Conservation (phyloP, 2,329 filamentous ascomycete species). For the Dothistroma septosporum region DNA sequence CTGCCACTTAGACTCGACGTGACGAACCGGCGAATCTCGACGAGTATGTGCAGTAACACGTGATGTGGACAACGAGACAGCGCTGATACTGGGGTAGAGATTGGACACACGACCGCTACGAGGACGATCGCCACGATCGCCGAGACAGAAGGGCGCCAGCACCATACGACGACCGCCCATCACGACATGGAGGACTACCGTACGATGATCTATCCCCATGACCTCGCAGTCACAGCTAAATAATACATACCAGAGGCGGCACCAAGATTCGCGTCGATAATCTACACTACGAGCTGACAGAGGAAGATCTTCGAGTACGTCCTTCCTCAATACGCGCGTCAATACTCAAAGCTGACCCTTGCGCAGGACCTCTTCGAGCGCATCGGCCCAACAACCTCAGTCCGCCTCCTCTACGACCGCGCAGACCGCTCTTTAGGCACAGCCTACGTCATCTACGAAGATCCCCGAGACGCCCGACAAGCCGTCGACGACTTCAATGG, state of each 20-base stretch:
- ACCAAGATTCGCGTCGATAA: slow-evolving; percentile 78
- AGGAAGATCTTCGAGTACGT: slow-evolving; percentile 44
- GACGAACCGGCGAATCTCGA: slow-evolving; percentile 55
- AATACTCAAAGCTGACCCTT: slow-evolving; percentile 7
- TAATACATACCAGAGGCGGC: slow-evolving; percentile 18
- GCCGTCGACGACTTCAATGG: slow-evolving; percentile 81
- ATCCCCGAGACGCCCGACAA: slow-evolving; percentile 63
- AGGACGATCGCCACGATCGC: slow-evolving; percentile 31
- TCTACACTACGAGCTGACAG: slow-evolving; percentile 84
- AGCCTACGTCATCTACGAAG: slow-evolving; percentile 77
- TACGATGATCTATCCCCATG: slow-evolving; percentile 5
- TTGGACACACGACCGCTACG: slow-evolving; percentile 68
- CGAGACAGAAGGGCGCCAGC: slow-evolving; percentile 16
- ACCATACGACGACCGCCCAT: slow-evolving; percentile 21
- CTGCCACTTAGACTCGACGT: slow-evolving; percentile 31
- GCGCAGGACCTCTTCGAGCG: slow-evolving; percentile 72
- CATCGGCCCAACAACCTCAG: slow-evolving; percentile 66
- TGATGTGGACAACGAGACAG: slow-evolving; percentile 4
- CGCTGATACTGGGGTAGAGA: slow-evolving; percentile 53
- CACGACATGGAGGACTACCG: slow-evolving; percentile 13
- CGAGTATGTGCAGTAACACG: slow-evolving; percentile 49
- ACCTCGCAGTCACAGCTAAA: neutral
- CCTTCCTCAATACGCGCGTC: neutral
- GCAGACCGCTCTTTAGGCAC: slow-evolving; percentile 82
- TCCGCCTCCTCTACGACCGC: slow-evolving; percentile 77